Base-by-base conservation (phyloP, 371 early-diverging fungal genomes). In the Umbelopsis sp. region DNA sequence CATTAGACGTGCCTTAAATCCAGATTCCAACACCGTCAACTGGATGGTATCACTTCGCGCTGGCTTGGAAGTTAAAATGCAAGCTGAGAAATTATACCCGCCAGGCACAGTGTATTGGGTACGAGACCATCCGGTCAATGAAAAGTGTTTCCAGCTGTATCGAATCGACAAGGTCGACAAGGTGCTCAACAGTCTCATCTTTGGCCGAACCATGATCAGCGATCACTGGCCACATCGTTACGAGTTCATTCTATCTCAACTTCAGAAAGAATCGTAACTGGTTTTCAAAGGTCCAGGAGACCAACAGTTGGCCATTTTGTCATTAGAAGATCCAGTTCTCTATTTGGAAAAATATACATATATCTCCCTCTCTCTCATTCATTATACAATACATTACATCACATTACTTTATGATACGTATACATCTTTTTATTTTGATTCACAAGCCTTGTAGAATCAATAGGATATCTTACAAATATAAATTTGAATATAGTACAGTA, bases 41-140 rank as follows among this genome's bases (percentile, higher is more conserved):
- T 67, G 67, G 67, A 35, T 52, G 44, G 10, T 53, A n/a, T 44
- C 52, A 18, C 20, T 52, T 18, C 67, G 67, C 4, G 18, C 52
- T 38, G 44, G 25, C 10, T 38, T 67, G 22, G 52, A 67, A 37
- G 67, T 57, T 8, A 37, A 52, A 9, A 52, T 67, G 67, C 29
- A 35, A 25, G 53, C 44, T 20, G 67, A 67, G 14, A 67, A 50
- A 35, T 29, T 67, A 41, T 50, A 52, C 44, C 67, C 67, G 5
- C 53, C 52, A 44, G 67, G 67, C 18, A 67, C 22, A 16, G 44
- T 67, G n/a, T 67, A 67, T 44, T 67, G 67, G 67, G n/a, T 67
- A 9, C 35, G 50, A 20, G 66, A 65, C 44, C 50, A 65, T 48
- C 66, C 66, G 14, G 29, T 48, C 24, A 35, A 48, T 16, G 24